Percentiles rank a stretch among this genome's conserved stretches.
phyloP scores from a whole-genome alignment of 108 stramenopile genomes.

The Halocafeteria seosinensis region DNA sequence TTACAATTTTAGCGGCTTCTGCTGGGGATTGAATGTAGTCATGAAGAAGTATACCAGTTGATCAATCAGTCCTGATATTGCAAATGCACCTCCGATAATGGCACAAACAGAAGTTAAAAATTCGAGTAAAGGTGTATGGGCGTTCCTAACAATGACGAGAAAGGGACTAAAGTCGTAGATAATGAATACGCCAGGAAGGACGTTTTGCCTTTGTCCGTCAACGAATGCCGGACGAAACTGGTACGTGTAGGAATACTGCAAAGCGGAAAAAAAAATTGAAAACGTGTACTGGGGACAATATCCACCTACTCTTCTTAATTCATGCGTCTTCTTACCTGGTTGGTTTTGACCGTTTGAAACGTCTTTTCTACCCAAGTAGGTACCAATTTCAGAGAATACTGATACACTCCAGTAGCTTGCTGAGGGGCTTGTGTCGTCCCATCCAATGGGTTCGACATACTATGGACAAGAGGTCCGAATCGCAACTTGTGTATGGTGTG shows the following conservation, averaged over 20 bases:
- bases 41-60: too few species aligned
- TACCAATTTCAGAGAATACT: constrained; percentile 84
- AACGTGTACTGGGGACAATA: too few species aligned
- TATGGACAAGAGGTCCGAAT: constrained; percentile 50
- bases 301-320: too few species aligned
- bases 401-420: constrained; percentile 63
- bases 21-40: too few species aligned
- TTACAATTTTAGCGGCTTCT: too few species aligned
- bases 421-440: constrained; percentile 3
- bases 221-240: not conserved
- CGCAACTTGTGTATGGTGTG: constrained; percentile 71
- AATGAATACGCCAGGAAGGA: constrained; percentile 86
- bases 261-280: too few species aligned
- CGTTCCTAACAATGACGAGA: constrained; percentile 60
- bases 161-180: constrained; percentile 94
- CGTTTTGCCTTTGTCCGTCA: constrained; percentile 49
- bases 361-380: too few species aligned
- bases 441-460: constrained; percentile 26
- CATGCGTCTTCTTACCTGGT: too few species aligned
- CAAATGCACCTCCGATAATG: constrained; percentile 77
- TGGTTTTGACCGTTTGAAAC: too few species aligned
- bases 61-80: constrained; percentile 45
- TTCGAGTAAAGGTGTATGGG: constrained; percentile 56
- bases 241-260: constrained; percentile 1
- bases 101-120: constrained; percentile 74